These are phyloP conservation scores for Mycena rosella DNA, from an alignment of 768 basidiomycete species.

Conservation along the genomic window DNA sequence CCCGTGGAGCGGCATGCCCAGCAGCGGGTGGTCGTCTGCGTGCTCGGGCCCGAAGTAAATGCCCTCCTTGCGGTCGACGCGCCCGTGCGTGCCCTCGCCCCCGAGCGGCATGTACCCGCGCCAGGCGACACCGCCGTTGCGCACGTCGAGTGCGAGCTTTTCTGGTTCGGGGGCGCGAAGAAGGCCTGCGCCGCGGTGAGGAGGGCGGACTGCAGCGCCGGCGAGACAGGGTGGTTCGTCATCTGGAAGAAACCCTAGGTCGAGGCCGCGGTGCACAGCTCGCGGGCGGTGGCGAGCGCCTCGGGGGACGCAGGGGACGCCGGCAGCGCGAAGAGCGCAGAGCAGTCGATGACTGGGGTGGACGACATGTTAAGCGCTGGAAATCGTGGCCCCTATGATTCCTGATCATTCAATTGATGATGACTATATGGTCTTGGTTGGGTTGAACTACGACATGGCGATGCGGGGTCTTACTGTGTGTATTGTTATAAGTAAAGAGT, in stretches of 20 bases:
- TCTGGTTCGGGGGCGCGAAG: conserved; percentile 22
- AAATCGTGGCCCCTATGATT: too few species aligned
- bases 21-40: conserved; percentile 12
- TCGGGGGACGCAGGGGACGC: conserved; percentile 8
- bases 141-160: conserved; percentile 33
- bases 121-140: conserved; percentile 37
- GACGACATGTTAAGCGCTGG: too few species aligned
- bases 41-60: conserved; percentile 34
- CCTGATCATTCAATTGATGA: too few species aligned
- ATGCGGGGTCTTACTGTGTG: too few species aligned
- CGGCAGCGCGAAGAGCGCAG: conserved; percentile 3
- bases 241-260: conserved; percentile 15
- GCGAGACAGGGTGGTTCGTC: conserved; percentile 1
- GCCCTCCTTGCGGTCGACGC: conserved; percentile 35
- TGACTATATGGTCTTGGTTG: too few species aligned
- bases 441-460: too few species aligned
- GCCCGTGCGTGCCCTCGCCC: conserved; percentile 33
- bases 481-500: too few species aligned
- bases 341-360: conserved; percentile 14
- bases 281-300: conserved; percentile 3
- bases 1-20: conserved; percentile 17
- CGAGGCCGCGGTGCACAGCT: conserved; percentile 4
- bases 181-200: conserved; percentile 8
- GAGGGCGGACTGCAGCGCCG: conserved; percentile 1
- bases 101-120: conserved; percentile 37